Percentiles rank a stretch among this genome's conserved stretches.
Evolutionary conservation across 441 rosid genomes (phyloP).

Genomic region (Theobroma grandiflorum): DNA sequence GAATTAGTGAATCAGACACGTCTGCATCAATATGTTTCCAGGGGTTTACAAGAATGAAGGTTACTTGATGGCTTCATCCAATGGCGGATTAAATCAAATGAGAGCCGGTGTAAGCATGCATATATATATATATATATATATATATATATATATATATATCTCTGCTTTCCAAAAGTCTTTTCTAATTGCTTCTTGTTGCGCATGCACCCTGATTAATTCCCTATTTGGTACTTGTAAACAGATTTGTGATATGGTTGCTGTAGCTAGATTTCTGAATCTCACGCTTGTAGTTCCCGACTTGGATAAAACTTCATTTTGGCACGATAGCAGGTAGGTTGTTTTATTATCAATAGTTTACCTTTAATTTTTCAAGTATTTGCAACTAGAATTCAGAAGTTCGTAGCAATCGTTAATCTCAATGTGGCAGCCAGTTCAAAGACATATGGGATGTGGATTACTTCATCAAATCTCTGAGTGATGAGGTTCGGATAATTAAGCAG

Average conservation of each 20-base stretch:
- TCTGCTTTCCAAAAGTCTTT: background rate
- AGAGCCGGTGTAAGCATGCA: conserved; percentile 40
- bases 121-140: too few species aligned
- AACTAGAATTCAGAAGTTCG: background rate
- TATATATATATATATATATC: too few species aligned
- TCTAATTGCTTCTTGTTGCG: background rate
- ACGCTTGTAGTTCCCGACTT: conserved; percentile 74
- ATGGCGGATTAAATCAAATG: conserved; percentile 58
- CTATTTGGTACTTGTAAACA: conserved; percentile 34
- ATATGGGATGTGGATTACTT: conserved; percentile 76
- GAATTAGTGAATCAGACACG: background rate
- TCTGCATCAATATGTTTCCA: background rate
- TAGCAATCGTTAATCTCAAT: background rate
- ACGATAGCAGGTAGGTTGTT: conserved; percentile 57
- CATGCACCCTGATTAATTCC: conserved; percentile 7
- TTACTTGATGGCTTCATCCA: conserved; percentile 43
- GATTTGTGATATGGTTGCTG: conserved; percentile 82
- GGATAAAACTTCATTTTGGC: conserved; percentile 78
- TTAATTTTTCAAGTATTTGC: background rate
- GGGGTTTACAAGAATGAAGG: conserved; percentile 47
- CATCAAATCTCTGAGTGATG: conserved; percentile 65
- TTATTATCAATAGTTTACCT: background rate
- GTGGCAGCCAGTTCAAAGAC: conserved; percentile 63
- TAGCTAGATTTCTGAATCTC: conserved; percentile 68
- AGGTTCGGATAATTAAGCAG: conserved; percentile 68